Base-by-base conservation (phyloP, 805 yeast genomes). In the Candida quercuum region DNA sequence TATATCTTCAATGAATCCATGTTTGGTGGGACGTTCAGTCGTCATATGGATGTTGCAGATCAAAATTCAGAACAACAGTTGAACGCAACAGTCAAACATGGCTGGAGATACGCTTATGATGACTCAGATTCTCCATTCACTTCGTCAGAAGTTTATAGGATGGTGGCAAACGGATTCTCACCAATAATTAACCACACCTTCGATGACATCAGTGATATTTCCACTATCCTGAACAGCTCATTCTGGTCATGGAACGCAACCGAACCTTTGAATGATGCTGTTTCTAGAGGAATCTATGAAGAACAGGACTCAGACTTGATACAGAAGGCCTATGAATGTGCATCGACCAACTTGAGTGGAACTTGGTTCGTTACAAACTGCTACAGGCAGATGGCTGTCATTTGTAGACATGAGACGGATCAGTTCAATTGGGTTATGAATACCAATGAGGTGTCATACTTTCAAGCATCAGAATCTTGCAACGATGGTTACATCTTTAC, bases 221-320 rank as follows among this genome's bases (percentile, higher is more conserved):
- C 63, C 0, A 36, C 47, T 0, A 48, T 69, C 19, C 39, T 72
- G 11, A 53, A 63, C 13, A 32, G 51, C 13, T 59, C 71, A 0
- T 39, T 72, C 26, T 88, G 96, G 96, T 72, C 91, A 2, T 88
- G 96, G 96, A 72, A 69, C 0, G 52, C 67, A 0, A 56, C 60
- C 9, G 74, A 81, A 51, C 93, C 93, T 1, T 40, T 42, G 11
- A 33, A 45, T 14, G 37, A 45, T 20, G 33, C 43, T 24, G 49
- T 43, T 2, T 59, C 56, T 15, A 48, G 43, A 21, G 40, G 48
- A 0, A 25, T 25, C 1, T 41, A 45, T 1, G 23, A 33, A 1
- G 36, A 47, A 3, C 39, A 48, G 20, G 47, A 47, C n/a, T 36
- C 35, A 13, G 32, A 43, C 16, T 13, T 39, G 13, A 8, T 48